Base-by-base conservation (phyloP, 2,329 filamentous ascomycete species). In the Alternaria sp. region DNA sequence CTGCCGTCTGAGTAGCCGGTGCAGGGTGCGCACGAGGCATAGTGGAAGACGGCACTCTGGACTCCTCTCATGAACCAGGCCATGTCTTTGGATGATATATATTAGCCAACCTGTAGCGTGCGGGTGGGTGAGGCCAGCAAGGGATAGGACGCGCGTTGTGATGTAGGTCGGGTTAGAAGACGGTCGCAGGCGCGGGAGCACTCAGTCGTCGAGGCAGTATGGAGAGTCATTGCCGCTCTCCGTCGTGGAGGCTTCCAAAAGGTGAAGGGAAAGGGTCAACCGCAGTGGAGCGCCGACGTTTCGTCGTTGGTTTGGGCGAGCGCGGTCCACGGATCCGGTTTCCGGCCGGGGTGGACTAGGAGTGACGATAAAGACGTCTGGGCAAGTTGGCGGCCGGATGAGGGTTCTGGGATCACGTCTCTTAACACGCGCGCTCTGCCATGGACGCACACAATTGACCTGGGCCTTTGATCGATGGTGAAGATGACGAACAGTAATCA, bases 11-110 rank as follows among this genome's bases (percentile, higher is more conserved):
- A 84, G 62, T 90, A 86, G 67, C 91, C 87, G 57, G 89, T 85
- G 80, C 93, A 97, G 79, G 91, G 91, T 63, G 90, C 89, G 75
- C 91, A 94, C 57, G 91, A 90, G 61, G 91, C 81, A 67, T 92
- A 84, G 81, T 92, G 93, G 83, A 93, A 94, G 75, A 92, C 81
- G 66, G 89, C 90, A 54, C 91, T 93, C 78, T 92, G 91, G 32
- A 92, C 82, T 71, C 82, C 82, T 62, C 81, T 79, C 67, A 77
- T 60, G 62, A 79, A 70, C 77, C 77, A 79, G 62, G 75, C 74
- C 77, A 79, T 79, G 71, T 51, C 28, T 62, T 48, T 24, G 18
- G 53, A 22, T 16, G 53, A 18, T 44, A 34, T 30, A 20, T 16
- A 49, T 46, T 48, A 32, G 41, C 51, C 54, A 42, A 48, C 30